Base-by-base conservation (phyloP, 371 early-diverging fungal species). In the Mortierella sp. region DNA sequence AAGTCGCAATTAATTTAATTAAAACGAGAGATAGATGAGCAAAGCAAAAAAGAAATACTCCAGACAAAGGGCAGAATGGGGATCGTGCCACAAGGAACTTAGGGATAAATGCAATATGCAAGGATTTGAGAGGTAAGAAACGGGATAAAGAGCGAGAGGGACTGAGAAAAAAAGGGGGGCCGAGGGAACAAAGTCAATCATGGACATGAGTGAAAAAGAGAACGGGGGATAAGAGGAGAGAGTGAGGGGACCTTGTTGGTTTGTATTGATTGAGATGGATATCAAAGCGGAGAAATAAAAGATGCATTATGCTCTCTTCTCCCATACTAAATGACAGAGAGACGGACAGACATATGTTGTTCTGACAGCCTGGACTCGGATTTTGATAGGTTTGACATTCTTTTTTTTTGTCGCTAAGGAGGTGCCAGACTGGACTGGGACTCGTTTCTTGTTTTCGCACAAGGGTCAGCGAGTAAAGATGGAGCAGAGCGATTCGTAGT, bases 381-480 rank as follows among this genome's bases (percentile, higher is more conserved):
- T 13, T 63, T 68, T 68, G 68, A 68, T 42, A 68, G 42, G 44
- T 42, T 42, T 68, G 68, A 68, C 68, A 68, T 68, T 38, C 68
- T 68, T 68, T 68, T 34, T 34, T 2, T 14, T 3, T 54, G 42
- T 38, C 42, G 19, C 21, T 5, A 54, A 14, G 52, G 21, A 31
- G 31, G 31, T 21, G 68, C 68, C 68, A 42, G 68, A 11, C 24
- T 68, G 68, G 68, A 68, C n/a, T 21, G 68, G 68, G 42, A 68
- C 68, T 0, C 9, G 42, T 5, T 38, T 38, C 5, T 38, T 38
- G 42, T 2, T 38, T 57, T 63, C 34, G 19, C 19, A 21, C 2
- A 34, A 63, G 68, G 42, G 68, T 68, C 42, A 38, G 1, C 44
- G 68, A 68, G 21, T 9, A 11, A 24, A 68, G 31, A 14, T 7